A percentile compares a stretch with the other conserved stretches of the same genome.
Conservation (phyloP, 2,329 filamentous ascomycete species). For the Gliomastix tumulicola region DNA sequence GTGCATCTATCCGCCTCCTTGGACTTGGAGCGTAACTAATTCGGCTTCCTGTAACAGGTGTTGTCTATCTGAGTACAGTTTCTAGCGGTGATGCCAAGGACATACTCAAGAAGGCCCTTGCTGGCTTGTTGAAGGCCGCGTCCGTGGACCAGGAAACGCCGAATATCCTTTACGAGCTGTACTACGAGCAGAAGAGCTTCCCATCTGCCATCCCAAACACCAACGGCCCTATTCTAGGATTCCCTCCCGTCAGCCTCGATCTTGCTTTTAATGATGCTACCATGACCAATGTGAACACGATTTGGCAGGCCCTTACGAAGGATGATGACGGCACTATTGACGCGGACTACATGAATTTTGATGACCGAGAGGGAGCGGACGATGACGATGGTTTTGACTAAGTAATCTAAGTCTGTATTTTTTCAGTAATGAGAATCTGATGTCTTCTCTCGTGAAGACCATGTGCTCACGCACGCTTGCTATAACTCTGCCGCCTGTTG, state of each 20-base stretch:
- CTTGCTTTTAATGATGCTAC: conserved; percentile 68
- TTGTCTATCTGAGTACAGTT: conserved; percentile 28
- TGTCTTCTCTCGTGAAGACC: too few relatives aligned
- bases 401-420: too few relatives aligned
- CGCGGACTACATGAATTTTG: conserved; percentile 67
- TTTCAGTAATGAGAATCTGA: too few relatives aligned
- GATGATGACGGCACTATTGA: conserved; percentile 35
- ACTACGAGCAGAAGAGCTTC: conserved; percentile 44
- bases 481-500: too few relatives aligned
- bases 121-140: conserved; percentile 27
- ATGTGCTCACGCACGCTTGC: too few relatives aligned
- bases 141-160: conserved; percentile 17
- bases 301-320: conserved; percentile 61
- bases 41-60: conserved; percentile 17
- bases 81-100: conserved; percentile 22
- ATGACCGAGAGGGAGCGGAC: conserved; percentile 58
- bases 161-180: conserved; percentile 40
- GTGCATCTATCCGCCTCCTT: too few relatives aligned
- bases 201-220: conserved; percentile 14
- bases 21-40: too few relatives aligned
- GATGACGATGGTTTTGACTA: conserved; percentile 48
- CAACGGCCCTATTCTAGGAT: conserved; percentile 40
- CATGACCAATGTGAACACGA: conserved; percentile 58
- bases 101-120: conserved; percentile 30
- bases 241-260: conserved; percentile 54